A percentile compares a stretch with the other conserved stretches of the same genome.
Evolutionary conservation across 2,329 filamentous ascomycete species (phyloP).

Genomic region (Alternaria alternata): DNA sequence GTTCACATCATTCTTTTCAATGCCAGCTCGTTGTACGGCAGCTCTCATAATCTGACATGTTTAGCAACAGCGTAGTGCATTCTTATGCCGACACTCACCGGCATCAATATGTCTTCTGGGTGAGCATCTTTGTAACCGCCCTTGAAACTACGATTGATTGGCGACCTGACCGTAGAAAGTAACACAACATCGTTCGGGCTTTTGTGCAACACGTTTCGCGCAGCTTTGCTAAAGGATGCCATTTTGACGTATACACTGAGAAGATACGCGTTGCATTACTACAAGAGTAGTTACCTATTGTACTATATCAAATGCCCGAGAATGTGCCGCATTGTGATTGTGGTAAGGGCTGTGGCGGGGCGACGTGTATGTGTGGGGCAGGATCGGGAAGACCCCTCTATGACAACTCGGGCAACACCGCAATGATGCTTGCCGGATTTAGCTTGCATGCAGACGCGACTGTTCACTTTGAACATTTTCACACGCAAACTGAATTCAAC

Average conservation of each 20-base stretch:
- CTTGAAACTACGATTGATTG: constrained; percentile 85
- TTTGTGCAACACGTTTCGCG: constrained; percentile 74
- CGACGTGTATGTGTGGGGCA: constrained; percentile 41
- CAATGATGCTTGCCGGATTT: constrained; percentile 13
- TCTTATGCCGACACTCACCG: constrained; percentile 59
- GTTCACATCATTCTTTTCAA: constrained; percentile 35
- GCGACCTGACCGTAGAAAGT: constrained; percentile 86
- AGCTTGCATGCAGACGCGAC: constrained; percentile 14
- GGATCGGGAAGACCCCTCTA: constrained; percentile 37
- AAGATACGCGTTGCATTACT: constrained; percentile 3
- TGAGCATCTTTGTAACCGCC: constrained; percentile 93
- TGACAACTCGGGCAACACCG: constrained; percentile 31
- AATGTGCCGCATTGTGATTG: constrained; percentile 34
- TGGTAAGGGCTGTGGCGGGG: constrained; percentile 40
- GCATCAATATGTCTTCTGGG: constrained; percentile 81
- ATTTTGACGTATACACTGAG: constrained; percentile 20
- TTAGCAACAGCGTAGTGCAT: constrained; percentile 68
- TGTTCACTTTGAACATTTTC: constrained; percentile 9
- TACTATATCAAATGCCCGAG: constrained; percentile 17
- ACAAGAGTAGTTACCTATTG: constrained; percentile 3
- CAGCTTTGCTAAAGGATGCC: constrained; percentile 41
- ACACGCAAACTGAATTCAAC: constrained; percentile 4
- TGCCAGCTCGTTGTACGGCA: constrained; percentile 37
- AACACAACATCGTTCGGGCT: constrained; percentile 96
- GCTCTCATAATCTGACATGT: constrained; percentile 74